Evolutionary conservation across 768 basidiomycete genomes (phyloP).

Genomic region (Lactarius indigo): DNA sequence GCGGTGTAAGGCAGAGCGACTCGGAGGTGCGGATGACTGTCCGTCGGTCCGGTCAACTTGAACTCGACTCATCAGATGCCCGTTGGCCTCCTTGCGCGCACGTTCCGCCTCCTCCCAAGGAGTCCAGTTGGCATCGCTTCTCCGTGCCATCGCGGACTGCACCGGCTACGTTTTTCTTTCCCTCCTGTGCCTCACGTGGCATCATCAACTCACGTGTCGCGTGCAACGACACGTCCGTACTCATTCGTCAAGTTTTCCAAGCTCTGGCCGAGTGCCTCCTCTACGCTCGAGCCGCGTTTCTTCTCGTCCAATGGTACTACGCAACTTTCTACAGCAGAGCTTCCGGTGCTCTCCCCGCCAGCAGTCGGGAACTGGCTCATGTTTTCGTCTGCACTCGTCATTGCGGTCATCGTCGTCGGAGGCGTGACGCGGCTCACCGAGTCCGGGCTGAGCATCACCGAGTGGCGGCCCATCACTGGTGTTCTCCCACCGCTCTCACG

Average conservation of each 20-base stretch:
- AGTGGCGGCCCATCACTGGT: constrained; percentile 94
- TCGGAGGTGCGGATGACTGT: not conserved
- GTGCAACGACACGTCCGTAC: not conserved
- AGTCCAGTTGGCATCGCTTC: too few species aligned
- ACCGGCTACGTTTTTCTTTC: not conserved
- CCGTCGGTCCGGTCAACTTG: not conserved
- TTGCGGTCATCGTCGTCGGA: constrained; percentile 92
- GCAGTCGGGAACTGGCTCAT: constrained; percentile 84
- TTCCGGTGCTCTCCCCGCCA: constrained; percentile 61
- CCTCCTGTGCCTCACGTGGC: not conserved
- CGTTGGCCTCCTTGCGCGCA: not conserved
- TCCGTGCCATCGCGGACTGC: not conserved
- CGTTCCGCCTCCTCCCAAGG: not conserved
- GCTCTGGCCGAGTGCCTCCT: constrained; percentile 5
- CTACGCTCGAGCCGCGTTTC: constrained; percentile 35
- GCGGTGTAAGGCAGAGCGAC: not conserved
- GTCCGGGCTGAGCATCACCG: constrained; percentile 95
- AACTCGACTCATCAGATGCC: not conserved
- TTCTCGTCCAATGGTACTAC: constrained; percentile 37
- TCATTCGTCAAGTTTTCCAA: constrained; percentile 2
- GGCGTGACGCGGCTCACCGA: constrained; percentile 96
- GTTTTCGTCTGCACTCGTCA: constrained; percentile 77
- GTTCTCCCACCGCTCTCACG: constrained; percentile 75
- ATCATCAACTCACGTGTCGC: not conserved
- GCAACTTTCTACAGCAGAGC: constrained; percentile 25